These are phyloP conservation scores for Melaleuca quinquenervia DNA, from an alignment of 345 rosid species.

Conservation along the genomic window DNA sequence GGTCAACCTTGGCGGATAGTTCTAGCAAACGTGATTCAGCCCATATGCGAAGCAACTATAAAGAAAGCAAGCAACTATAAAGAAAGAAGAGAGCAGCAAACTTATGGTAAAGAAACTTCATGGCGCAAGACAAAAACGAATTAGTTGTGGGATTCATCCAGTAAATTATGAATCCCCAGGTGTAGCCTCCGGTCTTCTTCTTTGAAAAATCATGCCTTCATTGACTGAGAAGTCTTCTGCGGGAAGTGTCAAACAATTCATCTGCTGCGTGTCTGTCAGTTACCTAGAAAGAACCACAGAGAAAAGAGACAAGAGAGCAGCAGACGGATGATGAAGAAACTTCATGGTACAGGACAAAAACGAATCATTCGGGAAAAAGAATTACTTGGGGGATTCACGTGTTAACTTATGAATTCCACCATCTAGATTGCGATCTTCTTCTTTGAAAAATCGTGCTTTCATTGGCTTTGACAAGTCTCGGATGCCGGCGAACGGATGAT, in stretches of 20 bases:
- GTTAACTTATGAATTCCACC: not conserved
- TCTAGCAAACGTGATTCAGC: not conserved
- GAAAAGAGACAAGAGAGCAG: not conserved
- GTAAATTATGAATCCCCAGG: not conserved
- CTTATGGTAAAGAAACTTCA: not conserved
- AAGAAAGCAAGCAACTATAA: not conserved
- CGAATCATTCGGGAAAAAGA: too few relatives aligned
- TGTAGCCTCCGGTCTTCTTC: too few relatives aligned
- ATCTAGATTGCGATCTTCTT: not conserved
- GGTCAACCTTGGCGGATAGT: not conserved
- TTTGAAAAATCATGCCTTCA: too few relatives aligned
- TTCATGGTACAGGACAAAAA: not conserved
- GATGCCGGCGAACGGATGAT: too few relatives aligned
- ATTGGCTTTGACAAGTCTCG: not conserved
- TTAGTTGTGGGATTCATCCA: not conserved
- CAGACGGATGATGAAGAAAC: not conserved
- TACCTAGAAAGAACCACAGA: too few relatives aligned
- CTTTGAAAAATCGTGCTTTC: not conserved
- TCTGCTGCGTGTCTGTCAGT: too few relatives aligned
- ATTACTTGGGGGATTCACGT: not conserved
- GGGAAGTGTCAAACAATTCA: too few relatives aligned
- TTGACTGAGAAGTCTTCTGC: too few relatives aligned
- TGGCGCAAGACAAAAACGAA: not conserved
- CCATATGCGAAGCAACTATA: not conserved
- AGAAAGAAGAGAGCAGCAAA: not conserved